Conservation (phyloP, 1,139 yeast species). For the Scheffersomyces insectosa region DNA sequence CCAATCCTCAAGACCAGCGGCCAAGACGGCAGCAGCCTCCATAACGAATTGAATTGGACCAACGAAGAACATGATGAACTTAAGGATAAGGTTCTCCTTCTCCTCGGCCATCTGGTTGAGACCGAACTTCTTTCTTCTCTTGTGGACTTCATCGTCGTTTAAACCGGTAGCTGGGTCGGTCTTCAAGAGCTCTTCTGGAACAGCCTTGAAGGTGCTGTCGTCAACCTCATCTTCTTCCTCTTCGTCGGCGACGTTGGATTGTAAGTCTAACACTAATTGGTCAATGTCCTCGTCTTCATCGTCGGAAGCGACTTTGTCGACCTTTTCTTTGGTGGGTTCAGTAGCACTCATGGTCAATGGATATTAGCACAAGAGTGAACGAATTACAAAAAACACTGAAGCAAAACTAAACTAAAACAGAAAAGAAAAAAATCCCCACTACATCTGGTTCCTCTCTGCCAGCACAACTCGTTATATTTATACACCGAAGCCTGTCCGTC, state of each 20-base stretch:
- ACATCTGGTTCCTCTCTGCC: no score
- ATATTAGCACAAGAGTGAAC: constrained; percentile 6
- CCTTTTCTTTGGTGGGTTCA: constrained; percentile 52
- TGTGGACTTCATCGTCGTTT: constrained; percentile 74
- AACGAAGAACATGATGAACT: constrained; percentile 89
- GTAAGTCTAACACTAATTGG: constrained; percentile 84
- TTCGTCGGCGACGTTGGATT: constrained; percentile 67
- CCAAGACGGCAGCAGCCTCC: constrained; percentile 98
- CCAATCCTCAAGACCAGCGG: constrained; percentile 99
- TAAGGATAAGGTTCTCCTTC: constrained; percentile 76
- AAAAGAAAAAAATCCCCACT: constrained; percentile 3
- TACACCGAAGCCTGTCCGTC: no score
- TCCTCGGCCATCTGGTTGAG: constrained; percentile 94
- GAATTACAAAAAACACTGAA: constrained; percentile 10
- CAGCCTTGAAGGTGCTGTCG: constrained; percentile 55
- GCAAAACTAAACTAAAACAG: constrained; percentile 10
- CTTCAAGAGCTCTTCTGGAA: constrained; percentile 86
- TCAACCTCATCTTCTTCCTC: constrained; percentile 56
- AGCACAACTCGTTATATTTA: no score
- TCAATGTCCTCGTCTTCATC: constrained; percentile 86
- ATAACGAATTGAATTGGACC: constrained; percentile 99
- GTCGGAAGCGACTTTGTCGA: constrained; percentile 51
- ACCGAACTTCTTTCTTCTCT: constrained; percentile 93
- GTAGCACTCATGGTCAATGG: constrained; percentile 42
- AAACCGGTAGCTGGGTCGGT: constrained; percentile 86